phyloP scores from a whole-genome alignment of 352 stramenopile genomes.

The Halophytophthora polymorphica region DNA sequence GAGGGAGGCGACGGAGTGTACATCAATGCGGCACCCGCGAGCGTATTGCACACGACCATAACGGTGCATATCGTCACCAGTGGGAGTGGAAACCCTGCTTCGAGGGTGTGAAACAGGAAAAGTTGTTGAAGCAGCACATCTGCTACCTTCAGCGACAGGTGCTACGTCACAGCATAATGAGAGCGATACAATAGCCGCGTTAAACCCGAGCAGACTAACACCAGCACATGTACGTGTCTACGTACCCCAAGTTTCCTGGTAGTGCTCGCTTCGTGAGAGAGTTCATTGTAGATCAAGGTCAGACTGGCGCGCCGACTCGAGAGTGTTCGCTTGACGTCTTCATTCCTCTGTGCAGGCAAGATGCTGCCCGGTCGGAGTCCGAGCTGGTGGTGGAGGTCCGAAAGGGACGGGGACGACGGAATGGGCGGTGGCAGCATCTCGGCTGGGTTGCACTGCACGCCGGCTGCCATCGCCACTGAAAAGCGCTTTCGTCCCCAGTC shows the following conservation, averaged over 20 bases:
- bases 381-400: not conserved
- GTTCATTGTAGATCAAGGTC: not conserved
- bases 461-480: not conserved
- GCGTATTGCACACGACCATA: constrained; percentile 24
- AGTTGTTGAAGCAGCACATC: constrained; percentile 18
- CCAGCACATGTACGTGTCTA: not conserved
- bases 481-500: not conserved
- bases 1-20: constrained; percentile 8
- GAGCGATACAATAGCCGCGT: too few relatives aligned
- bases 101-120: constrained; percentile 17
- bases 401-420: too few relatives aligned
- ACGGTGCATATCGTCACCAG: constrained; percentile 18
- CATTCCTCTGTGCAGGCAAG: not conserved
- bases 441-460: not conserved
- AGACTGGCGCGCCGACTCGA: not conserved
- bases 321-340: too few relatives aligned
- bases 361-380: too few relatives aligned
- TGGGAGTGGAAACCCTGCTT: constrained; percentile 17
- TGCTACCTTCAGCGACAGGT: constrained; percentile 15
- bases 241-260: not conserved
- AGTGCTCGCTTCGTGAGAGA: not conserved
- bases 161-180: constrained; percentile 6
- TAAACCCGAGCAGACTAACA: not conserved
- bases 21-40: constrained; percentile 14
- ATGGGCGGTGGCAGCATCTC: not conserved